Percentiles rank a stretch among this genome's conserved stretches.
These are phyloP conservation scores for Verticillium longisporum DNA, from an alignment of 2,329 filamentous ascomycete genomes.

Conservation along the genomic window DNA sequence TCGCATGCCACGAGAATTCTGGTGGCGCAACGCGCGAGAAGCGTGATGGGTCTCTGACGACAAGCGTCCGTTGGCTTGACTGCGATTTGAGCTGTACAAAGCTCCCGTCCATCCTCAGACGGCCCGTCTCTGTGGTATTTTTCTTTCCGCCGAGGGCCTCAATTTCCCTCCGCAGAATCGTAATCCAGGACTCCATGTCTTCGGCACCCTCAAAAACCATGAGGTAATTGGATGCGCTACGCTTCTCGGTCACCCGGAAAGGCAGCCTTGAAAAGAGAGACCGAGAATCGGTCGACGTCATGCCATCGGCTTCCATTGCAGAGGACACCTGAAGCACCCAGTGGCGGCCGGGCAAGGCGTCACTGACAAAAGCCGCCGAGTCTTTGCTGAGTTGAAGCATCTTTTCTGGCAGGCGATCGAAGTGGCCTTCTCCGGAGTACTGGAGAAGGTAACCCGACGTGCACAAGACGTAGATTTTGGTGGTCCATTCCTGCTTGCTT, in stretches of 20 bases:
- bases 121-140: conserved; percentile 52
- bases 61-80: conserved; percentile 37
- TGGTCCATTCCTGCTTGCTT: conserved; percentile 55
- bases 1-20: conserved; percentile 25
- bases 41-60: conserved; percentile 40
- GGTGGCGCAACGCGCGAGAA: conserved; percentile 32
- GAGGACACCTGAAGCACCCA: conserved; percentile 75
- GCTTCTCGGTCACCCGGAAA: conserved; percentile 50
- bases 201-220: conserved; percentile 67
- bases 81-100: conserved; percentile 26
- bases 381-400: conserved; percentile 64
- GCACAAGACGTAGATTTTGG: conserved; percentile 66
- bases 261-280: conserved; percentile 61
- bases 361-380: conserved; percentile 74
- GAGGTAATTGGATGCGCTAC: conserved; percentile 56
- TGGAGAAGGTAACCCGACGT: conserved; percentile 69
- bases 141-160: conserved; percentile 63
- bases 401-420: conserved; percentile 68
- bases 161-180: conserved; percentile 61
- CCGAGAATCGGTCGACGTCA: conserved; percentile 40
- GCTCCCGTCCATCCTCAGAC: conserved; percentile 34
- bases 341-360: conserved; percentile 71
- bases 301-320: conserved; percentile 52
- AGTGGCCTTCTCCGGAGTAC: conserved; percentile 63
- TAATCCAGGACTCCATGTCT: conserved; percentile 73